Evolutionary conservation across 305 asterid species (phyloP), one percentile per base, ranked within the genome.

Genomic region (Rubia balearica): DNA sequence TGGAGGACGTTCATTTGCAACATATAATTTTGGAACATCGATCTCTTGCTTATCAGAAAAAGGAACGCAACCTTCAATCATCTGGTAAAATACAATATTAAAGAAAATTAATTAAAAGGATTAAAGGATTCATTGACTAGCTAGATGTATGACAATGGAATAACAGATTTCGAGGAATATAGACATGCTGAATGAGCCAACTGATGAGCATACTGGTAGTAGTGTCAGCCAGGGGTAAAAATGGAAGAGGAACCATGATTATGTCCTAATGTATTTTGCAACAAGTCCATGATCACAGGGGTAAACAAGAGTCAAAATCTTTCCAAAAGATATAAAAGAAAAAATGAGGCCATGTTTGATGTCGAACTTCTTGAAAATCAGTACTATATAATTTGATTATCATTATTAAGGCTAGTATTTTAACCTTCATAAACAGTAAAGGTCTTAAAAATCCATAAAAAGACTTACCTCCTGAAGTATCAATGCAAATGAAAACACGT

Each of bases 1-100:
- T 48, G 92, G 89, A 65, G 97, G 97, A 49, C 96, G 92, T 78
- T 88, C 92, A 60, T 87, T 86, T 67, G 88, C 85, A 73, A 83
- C 85, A 74, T 87, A 89, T 27, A 88, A 84, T 86, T 89, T 85
- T 64, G 96, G 88, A 70, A 85, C 96, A 61, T 87, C 96, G 17
- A 61, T 68, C 72, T 90, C 92, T 73, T 83, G 80, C 83, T 77
- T 85, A 41, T 57, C 74, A 60, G 86, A 74, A 79, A 85, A 86
- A 69, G 97, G 94, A 46, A 87, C 89, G 73, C 81, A 75, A 66
- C 97, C 96, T 85, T 90, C 97, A 70, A 88, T 86, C 96, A 90
- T 90, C 96, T 90, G 84, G 43, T 30, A 64, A 75, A 61, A 65
- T n/a, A 74, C 56, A 53, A 65, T 48, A 73, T 11, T 11, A 61